Base-by-base conservation (phyloP, 495 filamentous ascomycete species). In the Penicillium fimorum region DNA sequence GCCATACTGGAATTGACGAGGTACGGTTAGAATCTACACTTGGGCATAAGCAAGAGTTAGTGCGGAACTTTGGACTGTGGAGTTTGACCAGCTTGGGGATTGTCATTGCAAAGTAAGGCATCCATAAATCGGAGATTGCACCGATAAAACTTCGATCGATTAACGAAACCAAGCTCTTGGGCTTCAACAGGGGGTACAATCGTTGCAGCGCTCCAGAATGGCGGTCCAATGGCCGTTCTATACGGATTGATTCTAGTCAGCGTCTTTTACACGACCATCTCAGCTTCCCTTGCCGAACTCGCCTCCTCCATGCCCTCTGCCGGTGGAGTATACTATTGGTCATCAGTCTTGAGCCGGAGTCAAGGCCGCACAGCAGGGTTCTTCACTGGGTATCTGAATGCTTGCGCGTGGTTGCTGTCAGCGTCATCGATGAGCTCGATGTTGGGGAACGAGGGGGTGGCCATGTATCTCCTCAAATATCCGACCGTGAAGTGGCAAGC, bases 301-400 rank as follows among this genome's bases (percentile, higher is more conserved):
- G 86, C 90, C 11, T 92, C 89, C 1, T 80, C 87, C 1, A 88
- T 94, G 60, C 90, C 90, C 1, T 90, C 88, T 0, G 82, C 85
- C 8, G 87, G 85, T n/a, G 88, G 90, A 38, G 89, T 91, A 7
- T 91, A 91, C 67, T 88, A 92, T 68, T 91, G 88, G 88, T 87
- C 87, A 0, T 85, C 86, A 0, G 79, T 91, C 3, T 82, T 88
- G 4, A 88, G 88, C 2, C 80, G 78, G 1, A 78, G 70, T 25
- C 84, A 78, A 53, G 88, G 88, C 15, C 76, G 84, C 7, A 61
- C 79, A 2, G 61, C 81, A 17, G 87, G 89, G 13, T 92, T 83
- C 65, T 90, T 89, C 58, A 83, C 87, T 0, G 89, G 89, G 12
- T 87, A 81, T 69, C 75, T 87, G 59, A 92, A 92, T 65, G 86